Evolutionary conservation across 2,329 filamentous ascomycete species (phyloP).

Genomic region (Nigrograna mackinnonii): DNA sequence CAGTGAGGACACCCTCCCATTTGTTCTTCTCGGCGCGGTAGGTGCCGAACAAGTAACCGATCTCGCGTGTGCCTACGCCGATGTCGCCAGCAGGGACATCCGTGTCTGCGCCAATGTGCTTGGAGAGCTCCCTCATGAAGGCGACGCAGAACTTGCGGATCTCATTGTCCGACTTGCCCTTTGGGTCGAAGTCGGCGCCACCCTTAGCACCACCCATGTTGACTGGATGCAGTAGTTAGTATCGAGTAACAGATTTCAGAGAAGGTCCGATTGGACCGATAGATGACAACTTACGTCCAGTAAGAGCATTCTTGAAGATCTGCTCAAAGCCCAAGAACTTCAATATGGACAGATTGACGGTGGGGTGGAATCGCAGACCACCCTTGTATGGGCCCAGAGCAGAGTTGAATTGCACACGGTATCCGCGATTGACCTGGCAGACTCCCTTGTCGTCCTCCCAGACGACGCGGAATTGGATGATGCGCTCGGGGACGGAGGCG

Average conservation of each 20-base stretch:
- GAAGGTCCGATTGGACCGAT: neutral
- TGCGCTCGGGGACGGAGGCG: constrained; percentile 86
- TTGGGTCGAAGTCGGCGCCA: constrained; percentile 97
- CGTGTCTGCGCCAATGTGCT: constrained; percentile 91
- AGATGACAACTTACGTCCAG: constrained; percentile 68
- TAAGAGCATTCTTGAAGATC: constrained; percentile 99
- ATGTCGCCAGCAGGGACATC: constrained; percentile 98
- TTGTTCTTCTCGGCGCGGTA: constrained; percentile 87
- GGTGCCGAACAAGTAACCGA: constrained; percentile 92
- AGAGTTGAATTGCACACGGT: constrained; percentile 98
- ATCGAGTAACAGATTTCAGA: too few relatives aligned
- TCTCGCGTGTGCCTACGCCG: constrained; percentile 86
- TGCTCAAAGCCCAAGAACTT: constrained; percentile 99
- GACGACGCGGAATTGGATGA: constrained; percentile 95
- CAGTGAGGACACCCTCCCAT: constrained; percentile 95
- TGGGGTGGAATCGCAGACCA: constrained; percentile 91
- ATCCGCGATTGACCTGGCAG: constrained; percentile 91
- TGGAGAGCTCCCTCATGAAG: constrained; percentile 95
- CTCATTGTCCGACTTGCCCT: constrained; percentile 96
- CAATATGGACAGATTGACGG: constrained; percentile 75
- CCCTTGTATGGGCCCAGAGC: constrained; percentile 98
- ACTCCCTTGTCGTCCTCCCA: constrained; percentile 95
- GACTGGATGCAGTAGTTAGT: constrained; percentile 53
- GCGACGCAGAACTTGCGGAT: constrained; percentile 95
- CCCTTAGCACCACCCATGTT: constrained; percentile 98